These are phyloP conservation scores for Meredithiella fracta DNA, from an alignment of 2,329 filamentous ascomycete species.

Conservation along the genomic window DNA sequence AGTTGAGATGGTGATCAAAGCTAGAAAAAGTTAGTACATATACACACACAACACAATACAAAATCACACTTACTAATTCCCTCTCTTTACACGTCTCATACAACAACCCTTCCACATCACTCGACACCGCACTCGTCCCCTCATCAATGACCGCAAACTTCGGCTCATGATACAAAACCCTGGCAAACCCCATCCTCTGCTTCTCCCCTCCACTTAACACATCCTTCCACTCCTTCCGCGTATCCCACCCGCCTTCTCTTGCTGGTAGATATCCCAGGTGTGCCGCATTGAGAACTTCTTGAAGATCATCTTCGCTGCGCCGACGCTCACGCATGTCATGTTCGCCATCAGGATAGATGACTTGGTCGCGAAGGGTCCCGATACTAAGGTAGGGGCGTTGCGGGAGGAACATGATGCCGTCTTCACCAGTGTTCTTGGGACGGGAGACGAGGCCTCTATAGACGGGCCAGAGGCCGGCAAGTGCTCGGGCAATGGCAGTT, in stretches of 20 bases:
- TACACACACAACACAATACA: neutral
- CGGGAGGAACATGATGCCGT: constrained; percentile 97
- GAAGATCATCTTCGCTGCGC: constrained; percentile 58
- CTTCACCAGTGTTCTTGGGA: constrained; percentile 61
- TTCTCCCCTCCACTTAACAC: constrained; percentile 96
- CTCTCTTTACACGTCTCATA: constrained; percentile 88
- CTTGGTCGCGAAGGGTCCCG: constrained; percentile 85
- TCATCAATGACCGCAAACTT: constrained; percentile 90
- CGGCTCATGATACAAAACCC: constrained; percentile 86
- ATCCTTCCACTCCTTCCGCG: constrained; percentile 95
- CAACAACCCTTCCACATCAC: constrained; percentile 81
- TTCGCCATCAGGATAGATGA: constrained; percentile 93
- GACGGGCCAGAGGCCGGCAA: constrained; percentile 88
- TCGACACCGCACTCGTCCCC: constrained; percentile 83
- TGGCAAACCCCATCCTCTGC: constrained; percentile 81
- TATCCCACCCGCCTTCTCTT: constrained; percentile 91
- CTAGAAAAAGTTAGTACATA: constrained; percentile 25
- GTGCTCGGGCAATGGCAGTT: constrained; percentile 68
- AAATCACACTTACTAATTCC: constrained; percentile 60
- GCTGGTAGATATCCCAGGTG: constrained; percentile 77
- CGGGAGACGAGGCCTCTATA: constrained; percentile 85
- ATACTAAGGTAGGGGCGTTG: constrained; percentile 85
- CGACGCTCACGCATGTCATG: constrained; percentile 78
- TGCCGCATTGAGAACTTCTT: constrained; percentile 64
- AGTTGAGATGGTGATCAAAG: constrained; percentile 88